Evolutionary conservation across 768 basidiomycete species (phyloP).

Genomic region (Bullera alba): DNA sequence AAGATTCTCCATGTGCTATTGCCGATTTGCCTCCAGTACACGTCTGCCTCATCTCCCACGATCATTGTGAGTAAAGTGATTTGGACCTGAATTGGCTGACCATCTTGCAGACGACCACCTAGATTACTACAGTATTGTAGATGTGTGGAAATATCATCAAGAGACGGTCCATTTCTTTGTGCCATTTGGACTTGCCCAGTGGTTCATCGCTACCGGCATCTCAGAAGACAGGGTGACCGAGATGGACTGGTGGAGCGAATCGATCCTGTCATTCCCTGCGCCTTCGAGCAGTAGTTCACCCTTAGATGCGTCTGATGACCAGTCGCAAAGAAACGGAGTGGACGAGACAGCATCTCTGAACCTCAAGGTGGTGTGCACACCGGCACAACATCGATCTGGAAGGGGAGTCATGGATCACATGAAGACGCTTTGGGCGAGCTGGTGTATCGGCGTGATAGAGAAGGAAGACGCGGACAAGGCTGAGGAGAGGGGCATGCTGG

Average conservation of each 20-base stretch:
- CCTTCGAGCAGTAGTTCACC: constrained; percentile 5
- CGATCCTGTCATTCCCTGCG: constrained; percentile 25
- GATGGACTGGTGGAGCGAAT: constrained; percentile 44
- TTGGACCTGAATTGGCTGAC: background rate
- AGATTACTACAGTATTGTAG: constrained; percentile 44
- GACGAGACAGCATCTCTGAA: constrained; percentile 9
- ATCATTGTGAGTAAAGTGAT: constrained; percentile 39
- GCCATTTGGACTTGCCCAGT: constrained; percentile 37
- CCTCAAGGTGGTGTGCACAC: constrained; percentile 42
- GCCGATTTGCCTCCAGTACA: constrained; percentile 40
- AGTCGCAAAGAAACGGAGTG: constrained; percentile 1
- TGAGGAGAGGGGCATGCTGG: constrained; percentile 26
- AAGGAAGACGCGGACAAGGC: constrained; percentile 8
- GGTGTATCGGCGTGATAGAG: constrained; percentile 38
- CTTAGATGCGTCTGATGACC: background rate
- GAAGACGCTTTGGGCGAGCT: constrained; percentile 44
- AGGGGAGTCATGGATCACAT: constrained; percentile 43
- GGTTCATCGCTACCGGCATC: constrained; percentile 39
- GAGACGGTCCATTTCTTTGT: constrained; percentile 43
- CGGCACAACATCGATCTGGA: constrained; percentile 44
- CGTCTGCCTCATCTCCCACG: constrained; percentile 41
- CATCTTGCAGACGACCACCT: constrained; percentile 40
- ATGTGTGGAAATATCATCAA: constrained; percentile 37
- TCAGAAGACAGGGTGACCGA: constrained; percentile 34
- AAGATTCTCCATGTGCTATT: constrained; percentile 37